These are phyloP conservation scores for Cylindrotheca fusiformis DNA, from an alignment of 108 stramenopile species.

Conservation along the genomic window DNA sequence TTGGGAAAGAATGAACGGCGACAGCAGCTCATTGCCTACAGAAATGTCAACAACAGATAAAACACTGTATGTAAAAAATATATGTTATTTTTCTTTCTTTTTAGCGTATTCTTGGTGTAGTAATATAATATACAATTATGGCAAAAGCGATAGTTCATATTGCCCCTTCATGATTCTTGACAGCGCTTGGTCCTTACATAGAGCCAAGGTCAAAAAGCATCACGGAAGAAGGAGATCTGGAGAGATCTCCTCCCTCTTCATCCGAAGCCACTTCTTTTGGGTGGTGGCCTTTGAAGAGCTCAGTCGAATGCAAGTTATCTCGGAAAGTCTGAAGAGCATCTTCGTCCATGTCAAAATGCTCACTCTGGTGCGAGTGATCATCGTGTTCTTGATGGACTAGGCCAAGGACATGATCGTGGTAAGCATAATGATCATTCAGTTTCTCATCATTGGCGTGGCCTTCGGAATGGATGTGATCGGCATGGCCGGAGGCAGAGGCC, in stretches of 20 bases:
- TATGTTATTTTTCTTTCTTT: too few species aligned
- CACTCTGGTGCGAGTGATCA: slow-evolving; percentile 25
- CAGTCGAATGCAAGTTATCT: slow-evolving; percentile 7
- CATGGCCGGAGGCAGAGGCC: slow-evolving; percentile 27
- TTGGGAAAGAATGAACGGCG: too few species aligned
- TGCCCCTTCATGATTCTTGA: too few species aligned
- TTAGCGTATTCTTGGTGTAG: too few species aligned
- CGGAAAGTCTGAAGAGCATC: slow-evolving; percentile 35
- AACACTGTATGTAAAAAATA: too few species aligned
- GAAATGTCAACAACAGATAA: too few species aligned
- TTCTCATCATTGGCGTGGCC: not conserved
- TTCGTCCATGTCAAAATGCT: slow-evolving; percentile 56
- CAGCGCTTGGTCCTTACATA: too few species aligned
- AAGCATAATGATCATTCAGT: slow-evolving; percentile 8
- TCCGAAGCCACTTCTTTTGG: slow-evolving; percentile 5
- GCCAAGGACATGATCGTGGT: slow-evolving; percentile 6
- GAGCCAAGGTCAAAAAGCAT: slow-evolving; percentile 77
- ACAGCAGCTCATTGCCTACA: too few species aligned
- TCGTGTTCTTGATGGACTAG: slow-evolving; percentile 7
- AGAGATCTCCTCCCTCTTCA: slow-evolving; percentile 51
- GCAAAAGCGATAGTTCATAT: too few species aligned
- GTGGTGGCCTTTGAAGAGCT: slow-evolving; percentile 8
- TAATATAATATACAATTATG: too few species aligned
- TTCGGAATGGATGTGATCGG: slow-evolving; percentile 27
- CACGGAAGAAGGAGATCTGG: slow-evolving; percentile 57